These are phyloP conservation scores for Talaromyces islandicus DNA, from an alignment of 2,329 filamentous ascomycete species.

Conservation along the genomic window DNA sequence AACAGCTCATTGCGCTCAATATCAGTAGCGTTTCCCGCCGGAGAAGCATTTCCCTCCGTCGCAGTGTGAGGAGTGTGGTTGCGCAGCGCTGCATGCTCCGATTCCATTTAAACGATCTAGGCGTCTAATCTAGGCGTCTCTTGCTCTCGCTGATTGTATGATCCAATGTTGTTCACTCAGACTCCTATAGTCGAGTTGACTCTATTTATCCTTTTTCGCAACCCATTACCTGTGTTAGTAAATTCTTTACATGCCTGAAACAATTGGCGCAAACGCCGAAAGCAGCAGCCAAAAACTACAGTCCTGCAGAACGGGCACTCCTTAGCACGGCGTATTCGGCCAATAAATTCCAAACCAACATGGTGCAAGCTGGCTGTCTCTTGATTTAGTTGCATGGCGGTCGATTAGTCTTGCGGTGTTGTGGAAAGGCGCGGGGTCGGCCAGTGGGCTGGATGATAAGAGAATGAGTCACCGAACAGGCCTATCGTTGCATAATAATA, in stretches of 20 bases:
- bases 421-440: not conserved
- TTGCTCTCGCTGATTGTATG: not conserved
- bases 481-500: not conserved
- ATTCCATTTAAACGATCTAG: not conserved
- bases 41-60: not conserved
- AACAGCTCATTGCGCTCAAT: not conserved
- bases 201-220: not conserved
- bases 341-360: not conserved
- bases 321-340: not conserved
- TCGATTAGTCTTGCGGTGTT: not conserved
- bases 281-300: not conserved
- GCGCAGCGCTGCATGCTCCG: not conserved
- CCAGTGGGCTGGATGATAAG: not conserved
- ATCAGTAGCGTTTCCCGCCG: not conserved
- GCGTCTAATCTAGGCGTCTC: not conserved
- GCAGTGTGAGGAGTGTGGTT: not conserved
- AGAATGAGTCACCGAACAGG: not conserved
- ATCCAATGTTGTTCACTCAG: not conserved
- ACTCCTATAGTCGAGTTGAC: not conserved
- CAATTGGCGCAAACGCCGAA: not conserved
- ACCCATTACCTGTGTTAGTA: not conserved
- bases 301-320: not conserved
- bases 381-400: not conserved
- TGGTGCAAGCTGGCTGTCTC: not conserved
- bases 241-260: not conserved